Evolutionary conservation across 2,329 filamentous ascomycete species (phyloP).

Genomic region (Fusarium pseudocircinatum): DNA sequence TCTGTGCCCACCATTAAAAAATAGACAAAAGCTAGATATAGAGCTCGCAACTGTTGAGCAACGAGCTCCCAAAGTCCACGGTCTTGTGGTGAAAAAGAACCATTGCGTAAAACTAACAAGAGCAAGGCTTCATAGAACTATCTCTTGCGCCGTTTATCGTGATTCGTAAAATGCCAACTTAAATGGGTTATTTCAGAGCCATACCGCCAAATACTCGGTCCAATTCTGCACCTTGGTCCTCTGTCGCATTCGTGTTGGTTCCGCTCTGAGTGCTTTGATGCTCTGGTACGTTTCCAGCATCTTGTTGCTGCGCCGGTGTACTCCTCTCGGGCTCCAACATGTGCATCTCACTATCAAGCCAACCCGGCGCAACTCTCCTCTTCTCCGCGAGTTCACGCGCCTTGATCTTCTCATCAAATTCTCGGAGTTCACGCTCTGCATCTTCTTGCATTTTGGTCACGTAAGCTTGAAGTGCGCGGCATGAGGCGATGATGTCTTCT

Average conservation of each 20-base stretch:
- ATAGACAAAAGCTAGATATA: not conserved
- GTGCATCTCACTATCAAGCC: slow-evolving; percentile 78
- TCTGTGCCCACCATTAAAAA: not conserved
- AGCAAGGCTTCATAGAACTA: not conserved
- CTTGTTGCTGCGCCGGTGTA: slow-evolving; percentile 45
- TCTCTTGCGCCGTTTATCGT: slow-evolving; percentile 16
- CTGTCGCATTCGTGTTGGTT: slow-evolving; percentile 45
- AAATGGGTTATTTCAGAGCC: slow-evolving; percentile 44
- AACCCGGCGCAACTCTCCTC: slow-evolving; percentile 80
- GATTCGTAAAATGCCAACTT: slow-evolving; percentile 10
- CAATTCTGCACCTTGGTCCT: slow-evolving; percentile 64
- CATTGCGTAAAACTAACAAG: not conserved
- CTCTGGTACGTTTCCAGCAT: slow-evolving; percentile 33
- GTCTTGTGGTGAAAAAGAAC: not conserved
- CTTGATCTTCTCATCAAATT: slow-evolving; percentile 74
- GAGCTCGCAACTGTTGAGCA: not conserved
- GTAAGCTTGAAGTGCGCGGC: slow-evolving; percentile 79
- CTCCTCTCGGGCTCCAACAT: slow-evolving; percentile 73
- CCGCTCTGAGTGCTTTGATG: slow-evolving; percentile 19
- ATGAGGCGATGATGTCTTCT: slow-evolving; percentile 84
- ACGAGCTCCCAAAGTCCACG: not conserved
- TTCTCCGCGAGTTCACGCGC: slow-evolving; percentile 81
- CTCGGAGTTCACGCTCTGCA: slow-evolving; percentile 72
- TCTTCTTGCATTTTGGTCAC: slow-evolving; percentile 74
- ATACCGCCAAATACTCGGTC: slow-evolving; percentile 67